A percentile compares a stretch with the other conserved stretches of the same genome.
These are phyloP conservation scores for Glycyrrhiza uralensis DNA, from an alignment of 306 rosid species.

Conservation along the genomic window DNA sequence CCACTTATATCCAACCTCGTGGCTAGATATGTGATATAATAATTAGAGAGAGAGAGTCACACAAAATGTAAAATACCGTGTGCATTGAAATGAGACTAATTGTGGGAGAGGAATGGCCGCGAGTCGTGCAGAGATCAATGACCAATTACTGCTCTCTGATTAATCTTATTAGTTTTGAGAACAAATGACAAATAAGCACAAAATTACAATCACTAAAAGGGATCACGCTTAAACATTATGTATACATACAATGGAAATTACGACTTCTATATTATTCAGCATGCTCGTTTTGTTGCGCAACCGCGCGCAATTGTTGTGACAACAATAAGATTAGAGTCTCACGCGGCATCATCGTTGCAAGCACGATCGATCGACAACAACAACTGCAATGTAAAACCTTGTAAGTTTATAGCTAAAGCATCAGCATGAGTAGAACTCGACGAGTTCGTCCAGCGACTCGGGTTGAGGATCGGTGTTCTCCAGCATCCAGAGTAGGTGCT, in stretches of 20 bases:
- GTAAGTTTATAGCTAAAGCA: too few relatives aligned
- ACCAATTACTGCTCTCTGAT: background rate
- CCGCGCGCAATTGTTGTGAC: too few relatives aligned
- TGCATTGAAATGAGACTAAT: background rate
- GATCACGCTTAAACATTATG: too few relatives aligned
- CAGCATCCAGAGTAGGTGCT: conserved; percentile 82
- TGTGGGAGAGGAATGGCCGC: background rate
- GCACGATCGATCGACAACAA: too few relatives aligned
- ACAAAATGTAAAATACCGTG: too few relatives aligned
- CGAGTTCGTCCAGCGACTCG: conserved; percentile 62
- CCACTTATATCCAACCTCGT: too few relatives aligned
- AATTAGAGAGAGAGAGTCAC: too few relatives aligned
- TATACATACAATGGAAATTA: background rate
- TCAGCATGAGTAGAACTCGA: conserved; percentile 61
- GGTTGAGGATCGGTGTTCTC: conserved; percentile 76
- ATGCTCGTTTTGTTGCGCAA: too few relatives aligned
- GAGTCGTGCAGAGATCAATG: background rate
- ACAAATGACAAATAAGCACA: background rate
- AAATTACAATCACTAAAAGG: background rate
- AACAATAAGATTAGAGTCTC: too few relatives aligned
- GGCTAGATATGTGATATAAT: too few relatives aligned
- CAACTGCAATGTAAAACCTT: too few relatives aligned
- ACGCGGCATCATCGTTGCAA: too few relatives aligned
- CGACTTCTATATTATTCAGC: background rate
- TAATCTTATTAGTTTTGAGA: background rate